Conservation (phyloP, 768 basidiomycete genomes). For the Rhizopogon vesiculosus region DNA sequence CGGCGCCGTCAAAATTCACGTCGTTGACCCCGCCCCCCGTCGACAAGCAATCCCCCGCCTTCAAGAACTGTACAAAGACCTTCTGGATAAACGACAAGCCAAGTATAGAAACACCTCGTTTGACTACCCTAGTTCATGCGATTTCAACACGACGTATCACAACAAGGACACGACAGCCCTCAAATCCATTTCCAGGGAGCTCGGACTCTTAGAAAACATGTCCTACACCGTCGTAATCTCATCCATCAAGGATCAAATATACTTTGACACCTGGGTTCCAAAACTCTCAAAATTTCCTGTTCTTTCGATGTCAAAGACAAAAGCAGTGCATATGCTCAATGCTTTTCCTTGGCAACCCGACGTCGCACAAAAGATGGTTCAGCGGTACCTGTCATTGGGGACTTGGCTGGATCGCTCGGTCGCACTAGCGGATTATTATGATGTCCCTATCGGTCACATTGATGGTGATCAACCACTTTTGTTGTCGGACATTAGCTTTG, state of each 20-base stretch:
- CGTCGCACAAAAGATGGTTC: slow-evolving; percentile 79
- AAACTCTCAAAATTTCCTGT: slow-evolving; percentile 84
- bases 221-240: slow-evolving; percentile 78
- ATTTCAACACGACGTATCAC: slow-evolving; percentile 73
- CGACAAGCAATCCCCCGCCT: slow-evolving; percentile 79
- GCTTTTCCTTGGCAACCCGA: slow-evolving; percentile 87
- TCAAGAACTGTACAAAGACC: slow-evolving; percentile 66
- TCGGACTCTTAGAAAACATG: slow-evolving; percentile 69
- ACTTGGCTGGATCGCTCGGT: slow-evolving; percentile 76
- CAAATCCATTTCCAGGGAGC: slow-evolving; percentile 83
- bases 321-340: slow-evolving; percentile 66
- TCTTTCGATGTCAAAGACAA: slow-evolving; percentile 81
- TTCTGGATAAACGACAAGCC: slow-evolving; percentile 46
- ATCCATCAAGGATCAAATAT: slow-evolving; percentile 76
- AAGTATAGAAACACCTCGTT: slow-evolving; percentile 43
- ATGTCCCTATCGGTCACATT: slow-evolving; percentile 89
- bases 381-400: slow-evolving; percentile 74
- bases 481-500: slow-evolving; percentile 86
- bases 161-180: slow-evolving; percentile 74
- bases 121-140: slow-evolving; percentile 56
- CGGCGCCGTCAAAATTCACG: slow-evolving; percentile 68
- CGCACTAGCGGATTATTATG: slow-evolving; percentile 83
- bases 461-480: slow-evolving; percentile 88
- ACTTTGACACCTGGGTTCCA: slow-evolving; percentile 70
- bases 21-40: slow-evolving; percentile 88